A percentile compares a stretch with the other conserved stretches of the same genome.
phyloP scores from a whole-genome alignment of 2,329 filamentous ascomycete species.

The Xylaria sp. region DNA sequence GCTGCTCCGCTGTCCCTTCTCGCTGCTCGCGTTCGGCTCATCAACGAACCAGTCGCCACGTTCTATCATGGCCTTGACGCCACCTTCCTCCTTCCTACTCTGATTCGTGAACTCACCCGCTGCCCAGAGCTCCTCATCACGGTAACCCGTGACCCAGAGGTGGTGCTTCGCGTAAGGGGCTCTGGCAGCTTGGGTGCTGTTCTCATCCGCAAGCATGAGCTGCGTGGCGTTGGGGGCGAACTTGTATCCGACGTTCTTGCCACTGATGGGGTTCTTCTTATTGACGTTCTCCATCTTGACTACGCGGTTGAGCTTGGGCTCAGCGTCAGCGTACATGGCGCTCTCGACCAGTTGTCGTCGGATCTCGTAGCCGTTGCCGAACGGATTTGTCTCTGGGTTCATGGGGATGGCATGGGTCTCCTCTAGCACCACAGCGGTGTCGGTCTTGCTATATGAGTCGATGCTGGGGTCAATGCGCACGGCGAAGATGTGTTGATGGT shows the following conservation, averaged over 20 bases:
- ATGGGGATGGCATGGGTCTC: conserved; percentile 49
- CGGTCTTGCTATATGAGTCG: conserved; percentile 53
- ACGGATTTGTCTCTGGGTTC: conserved; percentile 66
- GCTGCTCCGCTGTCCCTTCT: conserved; percentile 56
- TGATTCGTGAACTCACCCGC: conserved; percentile 65
- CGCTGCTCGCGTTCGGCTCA: conserved; percentile 34
- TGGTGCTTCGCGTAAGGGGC: conserved; percentile 60
- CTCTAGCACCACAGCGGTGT: conserved; percentile 48
- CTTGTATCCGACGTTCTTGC: conserved; percentile 63
- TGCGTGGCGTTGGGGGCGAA: conserved; percentile 59
- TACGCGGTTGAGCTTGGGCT: conserved; percentile 62
- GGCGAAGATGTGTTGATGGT: conserved; percentile 77
- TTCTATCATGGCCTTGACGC: conserved; percentile 60
- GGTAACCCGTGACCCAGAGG: conserved; percentile 61
- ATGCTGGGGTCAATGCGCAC: conserved; percentile 71
- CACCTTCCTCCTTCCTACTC: conserved; percentile 56
- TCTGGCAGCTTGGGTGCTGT: conserved; percentile 57
- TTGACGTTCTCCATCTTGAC: conserved; percentile 61
- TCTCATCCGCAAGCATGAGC: conserved; percentile 59
- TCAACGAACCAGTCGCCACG: conserved; percentile 60
- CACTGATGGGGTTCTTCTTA: conserved; percentile 60
- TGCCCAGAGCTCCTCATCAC: conserved; percentile 62
- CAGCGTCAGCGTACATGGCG: conserved; percentile 63
- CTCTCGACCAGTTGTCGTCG: conserved; percentile 59
- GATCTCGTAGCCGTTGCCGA: conserved; percentile 70